Base-by-base conservation (phyloP, 805 yeast species). In the Wickerhamomyces strasburgensis region DNA sequence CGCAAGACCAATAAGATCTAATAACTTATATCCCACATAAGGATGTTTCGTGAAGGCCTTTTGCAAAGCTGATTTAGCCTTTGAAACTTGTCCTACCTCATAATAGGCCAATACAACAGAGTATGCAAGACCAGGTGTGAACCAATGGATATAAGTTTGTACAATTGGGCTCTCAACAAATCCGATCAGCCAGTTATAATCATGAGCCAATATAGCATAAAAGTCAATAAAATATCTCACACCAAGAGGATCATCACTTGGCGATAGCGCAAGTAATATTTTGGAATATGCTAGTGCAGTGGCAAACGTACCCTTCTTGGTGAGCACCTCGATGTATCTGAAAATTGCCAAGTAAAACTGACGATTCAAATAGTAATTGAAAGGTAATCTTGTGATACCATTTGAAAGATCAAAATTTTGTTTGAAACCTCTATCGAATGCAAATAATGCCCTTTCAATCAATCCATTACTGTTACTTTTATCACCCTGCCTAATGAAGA, bases 171-270 rank as follows among this genome's bases (percentile, higher is more conserved):
- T 75, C 10, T 72, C 61, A 2, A 69, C 70, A 24, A 85, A 60
- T 14, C 75, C 72, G 10, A 78, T 65, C 47, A 87, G 54, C 57
- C 75, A 86, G 40, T 74, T 65, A 51, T 70, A 76, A 43, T 85
- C 85, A 23, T 71, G 78, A 26, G 84, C 67, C 60, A 76, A 62
- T 3, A 84, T 62, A 3, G 90, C 80, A 52, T 84, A 87, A 52
- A 73, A 79, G 55, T 88, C 96, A 47, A 88, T 78, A 56, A 86
- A 84, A 52, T 81, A 80, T 44, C 95, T 70, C 10, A 82, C 87
- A 16, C 95, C 95, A 35, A 80, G 64, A 2, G 95, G 95, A 62
- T 88, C 96, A 39, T 81, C 84, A 2, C 78, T 70, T 1, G 95
- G 95, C 25, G 75, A 67, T 21, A 88, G 61, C 2, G 88, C 74